Evolutionary conservation across 1,139 yeast species (phyloP).

Genomic region (Pichia sp.): DNA sequence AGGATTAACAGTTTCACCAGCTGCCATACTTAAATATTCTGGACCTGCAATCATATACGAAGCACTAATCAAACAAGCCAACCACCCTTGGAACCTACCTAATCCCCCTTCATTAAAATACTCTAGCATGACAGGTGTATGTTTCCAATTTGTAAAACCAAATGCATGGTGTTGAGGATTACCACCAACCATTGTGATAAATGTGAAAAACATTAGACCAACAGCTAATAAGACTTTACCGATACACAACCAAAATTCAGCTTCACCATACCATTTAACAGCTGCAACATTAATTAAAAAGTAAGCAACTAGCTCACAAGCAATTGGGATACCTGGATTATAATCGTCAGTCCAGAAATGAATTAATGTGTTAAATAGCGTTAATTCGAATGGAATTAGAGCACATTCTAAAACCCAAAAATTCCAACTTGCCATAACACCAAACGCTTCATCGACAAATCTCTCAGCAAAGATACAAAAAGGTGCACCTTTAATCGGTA

Average conservation of each 20-base stretch:
- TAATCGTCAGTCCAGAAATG: slow-evolving; percentile 51
- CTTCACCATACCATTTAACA: slow-evolving; percentile 46
- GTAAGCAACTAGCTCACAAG: slow-evolving; percentile 41
- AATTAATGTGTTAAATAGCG: slow-evolving; percentile 47
- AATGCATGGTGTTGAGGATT: slow-evolving; percentile 38
- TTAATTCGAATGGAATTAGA: slow-evolving; percentile 50
- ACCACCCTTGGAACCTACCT: slow-evolving; percentile 48
- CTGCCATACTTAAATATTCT: slow-evolving; percentile 49
- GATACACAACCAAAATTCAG: slow-evolving; percentile 48
- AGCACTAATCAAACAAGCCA: slow-evolving; percentile 39
- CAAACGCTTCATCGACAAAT: slow-evolving; percentile 49
- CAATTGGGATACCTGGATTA: slow-evolving; percentile 45
- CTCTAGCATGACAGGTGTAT: slow-evolving; percentile 32
- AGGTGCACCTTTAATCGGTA: slow-evolving; percentile 45
- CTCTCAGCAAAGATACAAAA: slow-evolving; percentile 50
- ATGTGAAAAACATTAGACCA: slow-evolving; percentile 45
- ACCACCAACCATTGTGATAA: slow-evolving; percentile 52
- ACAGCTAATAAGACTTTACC: slow-evolving; percentile 44
- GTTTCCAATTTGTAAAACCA: slow-evolving; percentile 39
- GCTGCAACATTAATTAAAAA: slow-evolving; percentile 44
- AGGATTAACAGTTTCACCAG: slow-evolving; percentile 58
- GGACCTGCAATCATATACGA: slow-evolving; percentile 49
- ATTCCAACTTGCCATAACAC: slow-evolving; percentile 45
- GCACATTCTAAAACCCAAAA: slow-evolving; percentile 48
- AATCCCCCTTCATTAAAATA: slow-evolving; percentile 36